phyloP scores from a whole-genome alignment of 1,284 basidiomycete genomes.

The Paramarasmius palmivorus region DNA sequence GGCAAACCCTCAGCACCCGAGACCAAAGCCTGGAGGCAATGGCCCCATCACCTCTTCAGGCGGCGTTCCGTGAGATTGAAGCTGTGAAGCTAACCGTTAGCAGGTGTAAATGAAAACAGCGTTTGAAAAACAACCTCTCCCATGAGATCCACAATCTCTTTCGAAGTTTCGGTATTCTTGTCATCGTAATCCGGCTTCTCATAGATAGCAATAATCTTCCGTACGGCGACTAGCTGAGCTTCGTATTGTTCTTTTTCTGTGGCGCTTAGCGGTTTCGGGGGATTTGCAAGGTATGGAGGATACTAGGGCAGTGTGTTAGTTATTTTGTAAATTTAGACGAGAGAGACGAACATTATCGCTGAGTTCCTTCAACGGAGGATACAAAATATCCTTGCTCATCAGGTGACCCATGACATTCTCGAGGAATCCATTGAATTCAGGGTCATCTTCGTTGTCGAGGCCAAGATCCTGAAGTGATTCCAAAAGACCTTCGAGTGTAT shows the following conservation, averaged over 20 bases:
- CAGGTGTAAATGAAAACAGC: conserved; percentile 13
- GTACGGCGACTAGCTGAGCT: conserved; percentile 66
- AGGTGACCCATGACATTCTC: conserved; percentile 93
- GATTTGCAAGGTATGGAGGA: conserved; percentile 73
- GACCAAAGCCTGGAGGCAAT: conserved; percentile 75
- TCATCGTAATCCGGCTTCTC: conserved; percentile 70
- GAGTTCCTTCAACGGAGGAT: conserved; percentile 91
- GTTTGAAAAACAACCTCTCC: conserved; percentile 55
- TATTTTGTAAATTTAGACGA: conserved; percentile 1
- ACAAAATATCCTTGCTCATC: conserved; percentile 92
- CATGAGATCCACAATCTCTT: conserved; percentile 71
- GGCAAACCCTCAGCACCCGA: conserved; percentile 33
- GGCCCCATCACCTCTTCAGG: conserved; percentile 92
- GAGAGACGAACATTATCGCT: conserved; percentile 66
- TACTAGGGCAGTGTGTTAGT: conserved; percentile 54
- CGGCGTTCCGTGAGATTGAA: conserved; percentile 87
- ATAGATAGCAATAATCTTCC: conserved; percentile 74
- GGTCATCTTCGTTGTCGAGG: conserved; percentile 50
- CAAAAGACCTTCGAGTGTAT: conserved; percentile 51
- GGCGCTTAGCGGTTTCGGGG: conserved; percentile 46
- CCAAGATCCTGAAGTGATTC: conserved; percentile 44
- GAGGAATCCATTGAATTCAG: conserved; percentile 74
- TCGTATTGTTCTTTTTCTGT: conserved; percentile 74
- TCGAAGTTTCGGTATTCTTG: conserved; percentile 52
- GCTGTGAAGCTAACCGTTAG: conserved; percentile 42